Evolutionary conservation across 495 filamentous ascomycete species (phyloP).

Genomic region (Podospora pseudocomata): DNA sequence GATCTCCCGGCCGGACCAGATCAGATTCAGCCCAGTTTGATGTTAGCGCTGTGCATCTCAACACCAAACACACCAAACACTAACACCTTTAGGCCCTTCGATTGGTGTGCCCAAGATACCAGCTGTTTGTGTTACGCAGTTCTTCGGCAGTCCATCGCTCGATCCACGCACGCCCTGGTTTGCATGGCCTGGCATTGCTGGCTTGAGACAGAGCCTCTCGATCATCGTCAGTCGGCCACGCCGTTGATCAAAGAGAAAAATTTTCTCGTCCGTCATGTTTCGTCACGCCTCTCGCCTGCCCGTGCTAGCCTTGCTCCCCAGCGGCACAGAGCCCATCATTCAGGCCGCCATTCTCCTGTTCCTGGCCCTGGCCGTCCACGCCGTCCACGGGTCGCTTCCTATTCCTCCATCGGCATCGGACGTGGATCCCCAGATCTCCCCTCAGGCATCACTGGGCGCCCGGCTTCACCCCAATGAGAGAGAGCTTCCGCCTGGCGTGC

Average conservation of each 20-base stretch:
- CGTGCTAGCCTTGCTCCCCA: not conserved
- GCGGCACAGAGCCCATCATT: not conserved
- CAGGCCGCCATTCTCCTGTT: conserved; percentile 3
- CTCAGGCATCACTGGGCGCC: not conserved
- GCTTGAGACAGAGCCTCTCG: conserved; percentile 3
- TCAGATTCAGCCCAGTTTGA: conserved; percentile 6
- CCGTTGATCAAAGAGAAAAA: conserved; percentile 2
- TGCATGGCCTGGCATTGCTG: not conserved
- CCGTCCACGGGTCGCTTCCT: not conserved
- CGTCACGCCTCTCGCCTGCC: conserved; percentile 1
- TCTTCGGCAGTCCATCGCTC: not conserved
- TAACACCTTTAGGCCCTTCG: not conserved
- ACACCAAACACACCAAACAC: not conserved
- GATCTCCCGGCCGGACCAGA: not conserved
- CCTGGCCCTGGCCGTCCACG: not conserved
- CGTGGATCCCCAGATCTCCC: not conserved
- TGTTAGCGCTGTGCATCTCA: not conserved
- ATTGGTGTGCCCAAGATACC: not conserved
- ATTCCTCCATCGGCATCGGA: not conserved
- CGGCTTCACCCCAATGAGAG: not conserved
- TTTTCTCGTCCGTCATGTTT: not conserved
- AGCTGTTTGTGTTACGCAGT: not conserved
- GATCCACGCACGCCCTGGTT: conserved; percentile 5
- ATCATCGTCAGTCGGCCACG: not conserved
- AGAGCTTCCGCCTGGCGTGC: not conserved